A percentile compares a stretch with the other conserved stretches of the same genome.
phyloP scores from a whole-genome alignment of 2,329 filamentous ascomycete genomes.

The Aspergillus nomiae region DNA sequence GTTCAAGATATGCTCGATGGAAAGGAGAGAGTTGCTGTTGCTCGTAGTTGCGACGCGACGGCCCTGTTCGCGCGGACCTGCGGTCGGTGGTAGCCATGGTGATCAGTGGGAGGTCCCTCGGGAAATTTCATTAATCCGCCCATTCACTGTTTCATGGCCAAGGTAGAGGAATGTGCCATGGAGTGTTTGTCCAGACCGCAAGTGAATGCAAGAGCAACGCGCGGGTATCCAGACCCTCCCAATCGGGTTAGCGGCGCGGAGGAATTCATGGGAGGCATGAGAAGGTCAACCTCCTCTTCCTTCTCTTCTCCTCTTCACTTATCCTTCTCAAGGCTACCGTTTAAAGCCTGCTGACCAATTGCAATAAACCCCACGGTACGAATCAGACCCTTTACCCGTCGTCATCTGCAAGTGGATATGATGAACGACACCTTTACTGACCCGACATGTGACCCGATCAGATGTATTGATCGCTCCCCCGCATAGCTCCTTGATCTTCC shows the following conservation, averaged over 20 bases:
- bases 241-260: slow-evolving; percentile 25
- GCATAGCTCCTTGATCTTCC: background rate
- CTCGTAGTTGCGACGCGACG: slow-evolving; percentile 32
- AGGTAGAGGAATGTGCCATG: background rate
- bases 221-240: slow-evolving; percentile 4
- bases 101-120: slow-evolving; percentile 12
- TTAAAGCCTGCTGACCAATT: background rate
- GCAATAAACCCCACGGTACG: background rate
- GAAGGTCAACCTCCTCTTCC: background rate
- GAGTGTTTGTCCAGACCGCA: background rate
- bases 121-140: slow-evolving; percentile 1
- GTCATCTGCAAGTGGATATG: background rate
- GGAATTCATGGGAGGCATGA: slow-evolving; percentile 2
- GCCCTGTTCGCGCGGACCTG: slow-evolving; percentile 28
- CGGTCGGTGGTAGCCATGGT: slow-evolving; percentile 38
- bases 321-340: background rate
- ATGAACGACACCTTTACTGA: background rate
- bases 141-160: slow-evolving; percentile 14
- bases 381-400: background rate
- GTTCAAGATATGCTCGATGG: slow-evolving; percentile 29
- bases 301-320: background rate
- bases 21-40: slow-evolving; percentile 35
- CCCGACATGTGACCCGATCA: slow-evolving; percentile 1
- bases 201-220: slow-evolving; percentile 10
- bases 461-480: background rate